Evolutionary conservation across 768 basidiomycete genomes (phyloP).

Genomic region (Clitopilus passeckerianus): DNA sequence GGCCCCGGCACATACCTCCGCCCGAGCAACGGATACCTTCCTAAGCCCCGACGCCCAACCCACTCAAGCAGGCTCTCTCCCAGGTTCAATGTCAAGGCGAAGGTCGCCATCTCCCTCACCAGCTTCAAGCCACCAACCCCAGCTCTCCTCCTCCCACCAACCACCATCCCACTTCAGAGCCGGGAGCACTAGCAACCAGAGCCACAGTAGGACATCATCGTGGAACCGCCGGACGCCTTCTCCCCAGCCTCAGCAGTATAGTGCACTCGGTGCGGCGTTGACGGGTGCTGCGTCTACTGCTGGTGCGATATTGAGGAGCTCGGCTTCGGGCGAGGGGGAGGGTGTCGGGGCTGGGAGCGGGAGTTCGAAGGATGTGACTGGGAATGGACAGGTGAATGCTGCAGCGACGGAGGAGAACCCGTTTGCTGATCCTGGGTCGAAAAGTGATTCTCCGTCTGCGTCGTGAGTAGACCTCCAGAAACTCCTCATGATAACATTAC

Average conservation of each 20-base stretch:
- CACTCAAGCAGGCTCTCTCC: slow-evolving; percentile 18
- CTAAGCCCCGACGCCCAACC: not conserved
- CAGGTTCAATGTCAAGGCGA: slow-evolving; percentile 27
- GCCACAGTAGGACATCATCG: slow-evolving; percentile 25
- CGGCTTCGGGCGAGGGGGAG: slow-evolving; percentile 2
- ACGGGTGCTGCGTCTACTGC: slow-evolving; percentile 41
- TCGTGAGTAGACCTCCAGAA: not conserved
- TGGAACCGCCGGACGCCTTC: slow-evolving; percentile 27
- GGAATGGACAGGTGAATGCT: not conserved
- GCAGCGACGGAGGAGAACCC: not conserved
- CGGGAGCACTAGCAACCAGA: slow-evolving; percentile 13
- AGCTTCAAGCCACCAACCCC: slow-evolving; percentile 9
- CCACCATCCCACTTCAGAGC: not conserved
- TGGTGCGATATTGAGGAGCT: slow-evolving; percentile 29
- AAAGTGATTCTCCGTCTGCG: not conserved
- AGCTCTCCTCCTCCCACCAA: not conserved
- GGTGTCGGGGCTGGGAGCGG: slow-evolving; percentile 8
- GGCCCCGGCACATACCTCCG: not conserved
- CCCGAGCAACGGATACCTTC: not conserved
- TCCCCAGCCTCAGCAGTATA: slow-evolving; percentile 31
- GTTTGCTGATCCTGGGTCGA: not conserved
- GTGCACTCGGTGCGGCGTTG: slow-evolving; percentile 39
- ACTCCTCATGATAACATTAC: not conserved
- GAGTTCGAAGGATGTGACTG: not conserved
- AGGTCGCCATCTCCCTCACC: slow-evolving; percentile 28